phyloP scores from a whole-genome alignment of 768 basidiomycete genomes.

The Trichaptum fuscoviolaceum region DNA sequence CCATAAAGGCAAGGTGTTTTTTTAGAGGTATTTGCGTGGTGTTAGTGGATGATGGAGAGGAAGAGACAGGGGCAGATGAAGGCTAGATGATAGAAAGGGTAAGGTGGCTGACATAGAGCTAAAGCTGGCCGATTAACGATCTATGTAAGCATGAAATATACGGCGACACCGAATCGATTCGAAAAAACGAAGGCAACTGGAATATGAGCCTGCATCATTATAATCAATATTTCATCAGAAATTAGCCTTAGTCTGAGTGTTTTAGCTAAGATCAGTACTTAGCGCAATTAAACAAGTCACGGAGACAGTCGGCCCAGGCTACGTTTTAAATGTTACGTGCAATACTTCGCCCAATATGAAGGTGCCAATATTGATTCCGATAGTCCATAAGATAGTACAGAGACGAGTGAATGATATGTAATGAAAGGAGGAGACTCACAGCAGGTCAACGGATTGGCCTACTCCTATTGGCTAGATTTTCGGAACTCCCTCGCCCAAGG shows the following conservation, averaged over 20 bases:
- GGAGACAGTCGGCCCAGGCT: background rate
- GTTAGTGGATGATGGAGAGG: background rate
- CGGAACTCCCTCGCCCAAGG: conserved; percentile 3
- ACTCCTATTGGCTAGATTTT: background rate
- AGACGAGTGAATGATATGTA: background rate
- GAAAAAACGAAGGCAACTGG: no score
- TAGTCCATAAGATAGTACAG: background rate
- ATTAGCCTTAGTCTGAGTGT: no score
- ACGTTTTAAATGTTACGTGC: background rate
- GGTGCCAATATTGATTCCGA: background rate
- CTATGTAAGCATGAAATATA: no score
- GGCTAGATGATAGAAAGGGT: background rate
- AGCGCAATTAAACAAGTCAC: no score
- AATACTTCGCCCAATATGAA: background rate
- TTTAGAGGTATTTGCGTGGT: background rate
- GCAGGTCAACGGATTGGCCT: background rate
- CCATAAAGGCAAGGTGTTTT: background rate
- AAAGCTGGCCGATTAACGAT: no score
- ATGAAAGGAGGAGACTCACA: background rate
- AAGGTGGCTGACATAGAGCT: no score
- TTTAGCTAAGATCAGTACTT: no score
- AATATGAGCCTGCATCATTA: no score
- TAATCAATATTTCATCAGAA: no score
- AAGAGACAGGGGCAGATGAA: background rate
- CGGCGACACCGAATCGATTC: no score